Evolutionary conservation across 306 rosid genomes (phyloP), one percentile per base, ranked within the genome.

Genomic region (Quillaja saponaria): DNA sequence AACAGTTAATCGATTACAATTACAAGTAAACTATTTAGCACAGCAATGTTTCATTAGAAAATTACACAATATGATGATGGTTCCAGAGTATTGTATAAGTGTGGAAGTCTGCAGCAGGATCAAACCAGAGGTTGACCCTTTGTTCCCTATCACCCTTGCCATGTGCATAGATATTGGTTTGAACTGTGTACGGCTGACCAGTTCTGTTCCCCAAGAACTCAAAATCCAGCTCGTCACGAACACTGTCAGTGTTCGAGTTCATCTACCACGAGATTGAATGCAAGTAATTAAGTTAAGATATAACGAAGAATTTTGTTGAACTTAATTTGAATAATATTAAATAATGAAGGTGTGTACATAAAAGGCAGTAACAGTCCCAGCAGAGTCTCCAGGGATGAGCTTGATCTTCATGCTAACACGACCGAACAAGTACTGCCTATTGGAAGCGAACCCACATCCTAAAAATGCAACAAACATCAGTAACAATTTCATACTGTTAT

Each of bases 401-500:
- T 92, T 92, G 88, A 92, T 84, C 86, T 88, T 88, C 94, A 92
- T 92, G 84, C 95, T 92, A 58, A 88, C 92, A 44, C 88, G 95
- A 3, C 98, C 98, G 40, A 86, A 92, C 76, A 92, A 50, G 78
- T 84, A 88, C 66, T 84, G 79, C 5, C 18, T 68, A 66, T 69
- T 84, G 25, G 98, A 92, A 62, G 96, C 77, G 73, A 92, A 92
- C 54, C 98, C 98, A 68, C 95, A 82, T 25, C 98, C 98, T 88
- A 58, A 63, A 67, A 42, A 67, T 38, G 11, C 8, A 38, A 53
- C 17, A 17, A 1, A 58, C 16, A 40, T 55, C 14, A 15, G 20
- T 25, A 25, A 25, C 21, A 7, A 6, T 56, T 35, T 10, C 10
- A 7, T 0, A 55, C 3, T n/a, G 35, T 40, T n/a, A 28, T 6